These are phyloP conservation scores for Epicoccum nigrum DNA, from an alignment of 2,329 filamentous ascomycete genomes.

Conservation along the genomic window DNA sequence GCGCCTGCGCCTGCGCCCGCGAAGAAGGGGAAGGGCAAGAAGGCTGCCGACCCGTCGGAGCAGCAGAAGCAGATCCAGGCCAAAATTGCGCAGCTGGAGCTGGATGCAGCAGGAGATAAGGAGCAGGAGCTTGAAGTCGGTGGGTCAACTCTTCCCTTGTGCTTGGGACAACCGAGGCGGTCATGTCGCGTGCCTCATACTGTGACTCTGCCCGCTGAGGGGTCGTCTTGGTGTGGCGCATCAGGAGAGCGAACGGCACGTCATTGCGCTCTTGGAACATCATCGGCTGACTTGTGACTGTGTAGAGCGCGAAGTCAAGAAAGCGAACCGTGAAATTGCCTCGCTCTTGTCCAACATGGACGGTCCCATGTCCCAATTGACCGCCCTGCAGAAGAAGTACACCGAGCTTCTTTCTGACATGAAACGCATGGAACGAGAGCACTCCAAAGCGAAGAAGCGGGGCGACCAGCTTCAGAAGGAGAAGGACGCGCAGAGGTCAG, in stretches of 20 bases:
- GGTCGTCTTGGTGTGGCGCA: conserved; percentile 3
- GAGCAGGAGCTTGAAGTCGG: conserved; percentile 96
- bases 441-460: conserved; percentile 93
- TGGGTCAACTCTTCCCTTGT: conserved; percentile 48
- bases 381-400: conserved; percentile 87
- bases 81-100: conserved; percentile 93
- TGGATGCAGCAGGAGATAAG: conserved; percentile 90
- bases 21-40: conserved; percentile 87
- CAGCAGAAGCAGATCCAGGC: conserved; percentile 90
- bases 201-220: conserved; percentile 2
- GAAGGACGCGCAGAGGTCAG: conserved; percentile 85
- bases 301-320: conserved; percentile 89
- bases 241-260: background rate
- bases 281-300: conserved; percentile 36
- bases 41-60: conserved; percentile 82
- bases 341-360: conserved; percentile 86
- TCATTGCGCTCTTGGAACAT: conserved; percentile 8
- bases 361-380: conserved; percentile 88
- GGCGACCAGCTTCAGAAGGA: conserved; percentile 95
- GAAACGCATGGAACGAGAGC: conserved; percentile 93
- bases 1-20: conserved; percentile 60
- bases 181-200: conserved; percentile 11
- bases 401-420: conserved; percentile 91
- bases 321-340: conserved; percentile 88
- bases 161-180: conserved; percentile 3